phyloP scores from a whole-genome alignment of 1,284 basidiomycete genomes.

The Anthracocystis setariae region DNA sequence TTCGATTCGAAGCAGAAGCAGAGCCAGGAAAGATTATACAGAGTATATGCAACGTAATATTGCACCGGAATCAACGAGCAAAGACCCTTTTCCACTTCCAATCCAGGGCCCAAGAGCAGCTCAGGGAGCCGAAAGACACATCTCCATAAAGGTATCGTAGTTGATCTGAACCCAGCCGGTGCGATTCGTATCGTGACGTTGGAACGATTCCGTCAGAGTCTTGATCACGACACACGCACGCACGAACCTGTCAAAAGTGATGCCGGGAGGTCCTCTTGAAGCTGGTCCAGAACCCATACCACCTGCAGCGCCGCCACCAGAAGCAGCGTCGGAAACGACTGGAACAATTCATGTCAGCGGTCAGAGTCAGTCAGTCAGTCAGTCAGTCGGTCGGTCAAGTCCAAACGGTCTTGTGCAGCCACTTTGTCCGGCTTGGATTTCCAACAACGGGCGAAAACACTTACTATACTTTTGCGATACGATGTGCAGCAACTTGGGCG shows the following conservation, averaged over 20 bases:
- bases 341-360: conserved; percentile 20
- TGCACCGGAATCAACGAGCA: neutral
- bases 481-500: conserved; percentile 52
- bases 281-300: conserved; percentile 34
- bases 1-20: no score
- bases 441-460: conserved; percentile 18
- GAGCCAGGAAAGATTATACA: neutral
- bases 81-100: neutral
- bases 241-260: conserved; percentile 59
- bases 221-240: conserved; percentile 59
- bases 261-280: conserved; percentile 19
- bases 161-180: conserved; percentile 49
- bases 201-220: conserved; percentile 58
- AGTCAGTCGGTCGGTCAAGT: no score
- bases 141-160: conserved; percentile 54
- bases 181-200: conserved; percentile 45
- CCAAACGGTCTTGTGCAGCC: neutral
- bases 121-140: conserved; percentile 53
- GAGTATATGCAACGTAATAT: neutral
- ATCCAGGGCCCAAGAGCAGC: neutral
- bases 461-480: conserved; percentile 60
- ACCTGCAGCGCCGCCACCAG: conserved; percentile 28
- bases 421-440: neutral
- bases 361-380: conserved; percentile 17
- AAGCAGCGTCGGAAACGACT: conserved; percentile 27